Percentiles rank a stretch among this genome's conserved stretches.
Evolutionary conservation across 1,284 basidiomycete genomes (phyloP).

Genomic region (Ganoderma boninense): DNA sequence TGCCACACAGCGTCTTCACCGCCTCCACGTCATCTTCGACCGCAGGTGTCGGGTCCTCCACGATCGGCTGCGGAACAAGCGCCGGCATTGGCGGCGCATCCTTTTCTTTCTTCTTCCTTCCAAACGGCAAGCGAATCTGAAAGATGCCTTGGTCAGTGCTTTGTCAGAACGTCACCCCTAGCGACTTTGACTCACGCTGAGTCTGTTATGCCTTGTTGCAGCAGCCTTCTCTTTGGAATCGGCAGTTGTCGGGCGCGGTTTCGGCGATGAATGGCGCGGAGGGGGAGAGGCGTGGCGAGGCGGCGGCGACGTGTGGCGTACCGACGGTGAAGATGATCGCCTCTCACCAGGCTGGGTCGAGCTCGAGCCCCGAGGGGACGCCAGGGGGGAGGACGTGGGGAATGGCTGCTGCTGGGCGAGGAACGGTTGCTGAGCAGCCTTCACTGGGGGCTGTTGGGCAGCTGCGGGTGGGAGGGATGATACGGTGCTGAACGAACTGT

Average conservation of each 20-base stretch:
- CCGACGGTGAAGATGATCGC: slow-evolving; percentile 30
- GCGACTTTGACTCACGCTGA: slow-evolving; percentile 64
- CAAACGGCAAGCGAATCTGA: slow-evolving; percentile 82
- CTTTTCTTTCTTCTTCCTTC: slow-evolving; percentile 73
- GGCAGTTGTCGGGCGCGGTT: slow-evolving; percentile 63
- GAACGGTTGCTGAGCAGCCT: slow-evolving; percentile 3
- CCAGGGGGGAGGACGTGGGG: slow-evolving; percentile 44
- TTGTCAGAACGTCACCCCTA: background rate
- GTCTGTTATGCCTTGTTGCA: slow-evolving; percentile 67
- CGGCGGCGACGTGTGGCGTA: slow-evolving; percentile 51
- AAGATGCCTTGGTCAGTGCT: slow-evolving; percentile 18
- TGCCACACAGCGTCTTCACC: slow-evolving; percentile 79
- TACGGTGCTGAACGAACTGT: slow-evolving; percentile 41
- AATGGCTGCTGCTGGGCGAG: slow-evolving; percentile 17
- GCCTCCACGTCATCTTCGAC: slow-evolving; percentile 79
- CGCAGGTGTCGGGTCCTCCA: slow-evolving; percentile 62
- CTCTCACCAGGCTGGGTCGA: slow-evolving; percentile 40
- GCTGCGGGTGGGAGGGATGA: slow-evolving; percentile 39
- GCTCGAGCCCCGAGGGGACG: slow-evolving; percentile 44
- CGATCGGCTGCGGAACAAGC: slow-evolving; percentile 52
- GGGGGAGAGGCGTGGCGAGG: slow-evolving; percentile 58
- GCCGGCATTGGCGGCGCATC: slow-evolving; percentile 53
- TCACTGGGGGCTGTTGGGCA: slow-evolving; percentile 44
- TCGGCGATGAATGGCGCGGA: slow-evolving; percentile 63
- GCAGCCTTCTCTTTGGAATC: slow-evolving; percentile 64